Evolutionary conservation across 495 filamentous ascomycete genomes (phyloP).

Genomic region (Bombardia bombarda): DNA sequence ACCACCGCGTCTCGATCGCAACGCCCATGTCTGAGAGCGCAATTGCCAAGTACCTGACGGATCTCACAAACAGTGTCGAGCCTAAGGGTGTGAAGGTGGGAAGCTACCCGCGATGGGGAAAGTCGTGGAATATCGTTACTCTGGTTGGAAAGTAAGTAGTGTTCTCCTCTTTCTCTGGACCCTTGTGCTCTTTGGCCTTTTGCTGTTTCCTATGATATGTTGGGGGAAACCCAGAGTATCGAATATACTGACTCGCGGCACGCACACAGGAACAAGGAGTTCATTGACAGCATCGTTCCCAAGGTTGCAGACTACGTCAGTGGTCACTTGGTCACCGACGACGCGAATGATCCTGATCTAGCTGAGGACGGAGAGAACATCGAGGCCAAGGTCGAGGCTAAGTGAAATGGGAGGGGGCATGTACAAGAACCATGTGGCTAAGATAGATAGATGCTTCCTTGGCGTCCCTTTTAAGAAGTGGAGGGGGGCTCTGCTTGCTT

Average conservation of each 20-base stretch:
- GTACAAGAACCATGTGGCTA: too few species aligned
- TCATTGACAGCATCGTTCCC: slow-evolving; percentile 41
- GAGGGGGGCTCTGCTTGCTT: too few species aligned
- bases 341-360: slow-evolving; percentile 34
- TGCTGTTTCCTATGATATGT: neutral
- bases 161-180: neutral
- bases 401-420: too few species aligned
- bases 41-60: slow-evolving; percentile 73
- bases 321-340: slow-evolving; percentile 37
- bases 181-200: too few species aligned
- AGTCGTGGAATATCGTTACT: slow-evolving; percentile 81
- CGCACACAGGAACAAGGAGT: slow-evolving; percentile 35
- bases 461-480: too few species aligned
- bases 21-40: slow-evolving; percentile 81
- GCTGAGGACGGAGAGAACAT: neutral
- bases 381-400: too few species aligned
- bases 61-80: slow-evolving; percentile 63
- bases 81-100: slow-evolving; percentile 83
- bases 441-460: too few species aligned
- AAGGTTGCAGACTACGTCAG: slow-evolving; percentile 41
- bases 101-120: slow-evolving; percentile 90
- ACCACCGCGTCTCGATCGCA: slow-evolving; percentile 67
- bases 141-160: slow-evolving; percentile 62
- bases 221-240: neutral
- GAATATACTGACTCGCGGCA: neutral